Percentiles rank a stretch among this genome's conserved stretches.
These are phyloP conservation scores for Phialemoniopsis sp. DNA, from an alignment of 2,329 filamentous ascomycete genomes.

Conservation along the genomic window DNA sequence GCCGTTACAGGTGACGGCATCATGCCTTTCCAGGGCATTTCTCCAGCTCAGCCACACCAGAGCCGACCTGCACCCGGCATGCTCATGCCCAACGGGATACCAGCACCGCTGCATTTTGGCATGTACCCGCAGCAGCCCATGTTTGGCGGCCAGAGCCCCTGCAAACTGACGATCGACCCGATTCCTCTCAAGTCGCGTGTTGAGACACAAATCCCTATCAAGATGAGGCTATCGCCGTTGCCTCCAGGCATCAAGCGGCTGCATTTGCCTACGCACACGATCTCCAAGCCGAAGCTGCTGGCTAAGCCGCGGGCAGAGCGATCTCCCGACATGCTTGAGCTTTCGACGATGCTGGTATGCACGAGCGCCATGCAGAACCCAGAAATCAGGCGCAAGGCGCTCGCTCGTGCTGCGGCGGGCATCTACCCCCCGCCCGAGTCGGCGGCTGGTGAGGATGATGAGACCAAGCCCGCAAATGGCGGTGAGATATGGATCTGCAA, in stretches of 20 bases:
- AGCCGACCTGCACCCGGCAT: conserved; percentile 4
- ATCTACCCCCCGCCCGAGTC: conserved; percentile 23
- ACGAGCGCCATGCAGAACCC: conserved; percentile 84
- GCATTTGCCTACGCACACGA: conserved; percentile 83
- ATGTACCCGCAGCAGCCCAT: conserved; percentile 6
- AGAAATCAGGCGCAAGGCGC: conserved; percentile 61
- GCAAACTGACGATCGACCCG: conserved; percentile 56
- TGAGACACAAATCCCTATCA: conserved; percentile 92
- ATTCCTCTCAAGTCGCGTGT: conserved; percentile 83
- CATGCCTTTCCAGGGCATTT: no score
- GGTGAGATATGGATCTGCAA: conserved; percentile 90
- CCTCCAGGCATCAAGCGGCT: conserved; percentile 74
- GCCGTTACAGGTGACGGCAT: no score
- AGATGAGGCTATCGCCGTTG: conserved; percentile 71
- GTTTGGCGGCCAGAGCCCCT: conserved; percentile 13
- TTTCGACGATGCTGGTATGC: conserved; percentile 81
- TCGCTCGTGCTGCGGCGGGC: conserved; percentile 51
- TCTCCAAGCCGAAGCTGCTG: conserved; percentile 90
- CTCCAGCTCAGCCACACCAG: conserved; percentile 5
- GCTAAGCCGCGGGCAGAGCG: conserved; percentile 65
- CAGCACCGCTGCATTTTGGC: conserved; percentile 18
- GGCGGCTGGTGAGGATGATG: conserved; percentile 46
- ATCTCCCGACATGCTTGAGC: conserved; percentile 70
- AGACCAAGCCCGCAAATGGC: conserved; percentile 75
- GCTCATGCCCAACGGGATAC: conserved; percentile 15